A percentile compares a stretch with the other conserved stretches of the same genome.
Evolutionary conservation across 2,329 filamentous ascomycete species (phyloP).

Genomic region (Triangularia setosa): DNA sequence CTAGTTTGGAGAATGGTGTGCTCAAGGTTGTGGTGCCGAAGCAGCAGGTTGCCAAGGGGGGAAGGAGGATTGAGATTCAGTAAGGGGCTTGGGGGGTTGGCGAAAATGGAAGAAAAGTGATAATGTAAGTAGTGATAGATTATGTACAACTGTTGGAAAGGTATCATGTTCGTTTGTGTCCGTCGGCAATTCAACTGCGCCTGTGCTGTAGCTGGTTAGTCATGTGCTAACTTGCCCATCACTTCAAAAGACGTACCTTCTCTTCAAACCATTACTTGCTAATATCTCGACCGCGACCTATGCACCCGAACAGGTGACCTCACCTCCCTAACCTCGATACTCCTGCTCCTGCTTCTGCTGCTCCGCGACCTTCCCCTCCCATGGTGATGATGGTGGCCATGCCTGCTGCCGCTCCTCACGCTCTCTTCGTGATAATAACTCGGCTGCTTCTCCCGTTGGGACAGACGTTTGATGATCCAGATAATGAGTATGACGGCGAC

Average conservation of each 20-base stretch:
- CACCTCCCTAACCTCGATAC: neutral
- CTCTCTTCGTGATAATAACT: conserved; percentile 6
- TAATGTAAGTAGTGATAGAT: neutral
- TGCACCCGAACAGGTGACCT: neutral
- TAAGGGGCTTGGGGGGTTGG: neutral
- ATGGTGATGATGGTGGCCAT: neutral
- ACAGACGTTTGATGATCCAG: neutral
- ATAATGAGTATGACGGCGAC: conserved; percentile 1
- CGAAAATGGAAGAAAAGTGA: neutral
- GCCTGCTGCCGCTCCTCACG: neutral
- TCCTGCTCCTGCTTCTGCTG: neutral
- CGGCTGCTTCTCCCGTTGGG: neutral
- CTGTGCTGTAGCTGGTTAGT: neutral
- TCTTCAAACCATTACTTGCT: neutral
- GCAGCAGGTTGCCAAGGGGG: conserved; percentile 4
- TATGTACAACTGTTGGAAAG: neutral
- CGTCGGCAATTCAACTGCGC: neutral
- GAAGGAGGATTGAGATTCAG: conserved; percentile 15
- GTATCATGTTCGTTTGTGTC: neutral
- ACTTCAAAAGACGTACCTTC: neutral
- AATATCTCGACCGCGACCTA: conserved; percentile 2
- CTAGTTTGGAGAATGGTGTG: conserved; percentile 18
- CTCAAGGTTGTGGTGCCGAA: conserved; percentile 20
- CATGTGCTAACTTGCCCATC: neutral
- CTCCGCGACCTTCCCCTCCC: neutral